Evolutionary conservation across 2,329 filamentous ascomycete genomes (phyloP).

Genomic region (Intubia oerlemansii): DNA sequence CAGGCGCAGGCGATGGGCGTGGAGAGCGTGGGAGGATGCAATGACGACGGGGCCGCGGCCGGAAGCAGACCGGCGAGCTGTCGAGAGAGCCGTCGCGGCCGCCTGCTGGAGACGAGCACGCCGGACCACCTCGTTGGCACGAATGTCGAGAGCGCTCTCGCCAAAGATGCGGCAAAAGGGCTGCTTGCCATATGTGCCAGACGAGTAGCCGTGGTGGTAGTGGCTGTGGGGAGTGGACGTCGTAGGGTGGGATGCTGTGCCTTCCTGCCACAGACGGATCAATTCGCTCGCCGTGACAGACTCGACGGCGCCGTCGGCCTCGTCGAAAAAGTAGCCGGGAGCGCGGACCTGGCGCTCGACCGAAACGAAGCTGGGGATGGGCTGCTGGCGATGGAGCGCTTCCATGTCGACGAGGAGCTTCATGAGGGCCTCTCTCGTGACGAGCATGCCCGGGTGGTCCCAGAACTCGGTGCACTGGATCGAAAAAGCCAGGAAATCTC

Average conservation of each 20-base stretch:
- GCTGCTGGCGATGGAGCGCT: constrained; percentile 13
- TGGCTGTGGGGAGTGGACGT: no score
- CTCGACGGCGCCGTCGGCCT: constrained; percentile 6
- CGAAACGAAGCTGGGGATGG: constrained; percentile 12
- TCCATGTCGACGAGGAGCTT: constrained; percentile 14
- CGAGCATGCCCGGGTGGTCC: constrained; percentile 6
- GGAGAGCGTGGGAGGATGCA: no score
- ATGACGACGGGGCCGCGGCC: constrained; percentile 2
- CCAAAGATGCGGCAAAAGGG: constrained; percentile 3
- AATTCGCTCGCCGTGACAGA: constrained; percentile 5
- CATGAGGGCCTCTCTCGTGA: constrained; percentile 8
- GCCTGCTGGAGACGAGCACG: constrained; percentile 3
- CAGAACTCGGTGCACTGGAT: constrained; percentile 9
- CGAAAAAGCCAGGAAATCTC: constrained; percentile 7
- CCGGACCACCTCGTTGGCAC: constrained; percentile 1
- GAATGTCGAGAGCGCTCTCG: background rate
- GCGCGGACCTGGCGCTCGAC: constrained; percentile 6
- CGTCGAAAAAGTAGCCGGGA: constrained; percentile 11
- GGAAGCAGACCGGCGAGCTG: constrained; percentile 1
- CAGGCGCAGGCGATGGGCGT: no score
- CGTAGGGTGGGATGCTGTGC: no score
- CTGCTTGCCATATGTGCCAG: no score
- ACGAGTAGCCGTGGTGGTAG: no score
- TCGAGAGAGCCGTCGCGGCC: constrained; percentile 5
- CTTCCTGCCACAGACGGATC: constrained; percentile 3